These are phyloP conservation scores for Usnea hakonensis DNA, from an alignment of 495 filamentous ascomycete species.

Conservation along the genomic window DNA sequence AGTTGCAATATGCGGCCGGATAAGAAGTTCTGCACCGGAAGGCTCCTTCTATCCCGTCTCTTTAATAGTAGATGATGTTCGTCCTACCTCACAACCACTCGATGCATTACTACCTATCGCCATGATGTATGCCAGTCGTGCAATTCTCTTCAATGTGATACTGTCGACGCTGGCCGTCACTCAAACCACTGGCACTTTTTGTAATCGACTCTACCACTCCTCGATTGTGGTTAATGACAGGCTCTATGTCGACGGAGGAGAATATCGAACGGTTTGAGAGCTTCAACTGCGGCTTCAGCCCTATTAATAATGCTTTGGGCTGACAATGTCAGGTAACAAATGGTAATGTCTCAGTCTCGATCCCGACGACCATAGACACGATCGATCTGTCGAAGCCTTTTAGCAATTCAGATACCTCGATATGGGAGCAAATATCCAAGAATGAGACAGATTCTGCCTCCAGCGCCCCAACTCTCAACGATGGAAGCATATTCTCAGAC, in stretches of 20 bases:
- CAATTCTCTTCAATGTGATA: background rate
- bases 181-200: slow-evolving; percentile 10
- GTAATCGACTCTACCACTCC: slow-evolving; percentile 14
- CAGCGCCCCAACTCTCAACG: slow-evolving; percentile 11
- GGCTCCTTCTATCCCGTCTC: background rate
- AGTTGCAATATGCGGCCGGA: background rate
- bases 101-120: background rate
- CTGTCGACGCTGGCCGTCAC: background rate
- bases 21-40: background rate
- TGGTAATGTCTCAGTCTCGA: slow-evolving; percentile 6
- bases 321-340: slow-evolving; percentile 3
- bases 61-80: background rate
- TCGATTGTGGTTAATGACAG: slow-evolving; percentile 6
- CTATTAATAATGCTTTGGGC: background rate
- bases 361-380: slow-evolving; percentile 7
- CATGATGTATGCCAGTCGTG: slow-evolving; percentile 4
- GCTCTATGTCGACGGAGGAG: slow-evolving; percentile 7
- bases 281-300: background rate
- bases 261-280: slow-evolving; percentile 2
- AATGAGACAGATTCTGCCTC: background rate
- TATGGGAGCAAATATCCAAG: slow-evolving; percentile 18
- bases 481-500: slow-evolving; percentile 16
- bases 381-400: slow-evolving; percentile 14
- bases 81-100: too few relatives aligned
- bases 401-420: slow-evolving; percentile 11